phyloP scores from a whole-genome alignment of 2,329 filamentous ascomycete species.

The Paraphoma chrysanthemicola region DNA sequence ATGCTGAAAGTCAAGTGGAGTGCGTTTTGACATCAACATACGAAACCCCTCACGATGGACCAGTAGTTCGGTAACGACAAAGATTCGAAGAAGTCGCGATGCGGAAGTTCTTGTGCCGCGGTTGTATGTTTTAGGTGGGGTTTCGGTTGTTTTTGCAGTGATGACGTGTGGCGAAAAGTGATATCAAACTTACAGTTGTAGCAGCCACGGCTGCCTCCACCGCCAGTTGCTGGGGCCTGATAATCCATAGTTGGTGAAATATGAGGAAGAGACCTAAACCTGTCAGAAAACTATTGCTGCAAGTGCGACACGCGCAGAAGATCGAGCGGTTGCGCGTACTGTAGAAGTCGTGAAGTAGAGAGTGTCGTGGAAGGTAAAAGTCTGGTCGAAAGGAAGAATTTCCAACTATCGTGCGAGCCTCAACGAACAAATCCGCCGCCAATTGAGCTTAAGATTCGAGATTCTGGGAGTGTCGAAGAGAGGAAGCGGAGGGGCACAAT shows the following conservation, averaged over 20 bases:
- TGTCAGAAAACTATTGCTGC: conserved; percentile 20
- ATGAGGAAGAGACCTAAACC: conserved; percentile 29
- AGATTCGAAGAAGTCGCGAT: too few species aligned
- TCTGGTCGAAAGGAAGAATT: conserved; percentile 7
- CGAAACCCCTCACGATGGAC: too few species aligned
- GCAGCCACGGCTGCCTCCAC: conserved; percentile 47
- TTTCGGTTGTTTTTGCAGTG: neutral
- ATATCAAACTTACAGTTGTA: conserved; percentile 49
- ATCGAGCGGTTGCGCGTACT: conserved; percentile 26
- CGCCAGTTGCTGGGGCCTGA: conserved; percentile 42
- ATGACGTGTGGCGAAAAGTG: conserved; percentile 3
- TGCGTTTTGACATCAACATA: too few species aligned
- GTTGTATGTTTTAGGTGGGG: neutral
- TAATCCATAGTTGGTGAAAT: conserved; percentile 43
- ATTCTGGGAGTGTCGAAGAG: conserved; percentile 5
- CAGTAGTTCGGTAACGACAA: too few species aligned
- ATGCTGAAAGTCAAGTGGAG: too few species aligned
- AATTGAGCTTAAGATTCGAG: conserved; percentile 16
- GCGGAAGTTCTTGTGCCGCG: too few species aligned
- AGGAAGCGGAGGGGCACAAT: conserved; percentile 8
- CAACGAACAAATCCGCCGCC: conserved; percentile 10
- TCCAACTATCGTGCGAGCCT: conserved; percentile 13
- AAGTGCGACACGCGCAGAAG: conserved; percentile 7
- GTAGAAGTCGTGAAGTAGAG: conserved; percentile 24
- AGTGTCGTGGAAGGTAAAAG: conserved; percentile 24